Conservation (phyloP, 148 eudicot species). For the Persicaria tinctoria region DNA sequence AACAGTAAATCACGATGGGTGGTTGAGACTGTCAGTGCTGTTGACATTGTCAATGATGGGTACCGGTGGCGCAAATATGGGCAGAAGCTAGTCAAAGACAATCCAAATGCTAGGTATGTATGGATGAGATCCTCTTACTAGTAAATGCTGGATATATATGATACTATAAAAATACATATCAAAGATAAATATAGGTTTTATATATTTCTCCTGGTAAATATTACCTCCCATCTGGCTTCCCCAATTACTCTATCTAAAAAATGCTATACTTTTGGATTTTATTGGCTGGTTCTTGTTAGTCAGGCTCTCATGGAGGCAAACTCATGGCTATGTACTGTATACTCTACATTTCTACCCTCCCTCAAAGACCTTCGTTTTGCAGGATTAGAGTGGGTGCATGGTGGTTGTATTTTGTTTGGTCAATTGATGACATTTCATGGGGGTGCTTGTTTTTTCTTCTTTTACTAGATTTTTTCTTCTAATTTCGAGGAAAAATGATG, state of each 20-base stretch:
- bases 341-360: too few relatives aligned
- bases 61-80: slow-evolving; percentile 98
- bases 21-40: slow-evolving; percentile 64
- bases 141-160: background rate
- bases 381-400: too few relatives aligned
- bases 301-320: background rate
- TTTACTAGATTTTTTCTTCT: background rate
- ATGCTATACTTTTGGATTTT: background rate
- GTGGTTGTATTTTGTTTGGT: too few relatives aligned
- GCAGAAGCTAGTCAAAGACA: slow-evolving; percentile 88
- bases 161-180: background rate
- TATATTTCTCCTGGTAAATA: background rate
- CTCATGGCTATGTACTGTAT: too few relatives aligned
- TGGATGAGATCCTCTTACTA: background rate
- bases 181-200: background rate
- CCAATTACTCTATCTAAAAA: background rate
- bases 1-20: slow-evolving; percentile 49
- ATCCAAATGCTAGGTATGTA: slow-evolving; percentile 75
- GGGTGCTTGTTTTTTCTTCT: background rate
- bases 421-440: background rate
- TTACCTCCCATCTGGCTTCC: background rate
- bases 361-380: too few relatives aligned
- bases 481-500: background rate
- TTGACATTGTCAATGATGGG: slow-evolving; percentile 85
- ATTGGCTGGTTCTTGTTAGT: background rate